Evolutionary conservation across 1,284 basidiomycete genomes (phyloP), one percentile per base, ranked within the genome.

Genomic region (Austroboletus niveus): DNA sequence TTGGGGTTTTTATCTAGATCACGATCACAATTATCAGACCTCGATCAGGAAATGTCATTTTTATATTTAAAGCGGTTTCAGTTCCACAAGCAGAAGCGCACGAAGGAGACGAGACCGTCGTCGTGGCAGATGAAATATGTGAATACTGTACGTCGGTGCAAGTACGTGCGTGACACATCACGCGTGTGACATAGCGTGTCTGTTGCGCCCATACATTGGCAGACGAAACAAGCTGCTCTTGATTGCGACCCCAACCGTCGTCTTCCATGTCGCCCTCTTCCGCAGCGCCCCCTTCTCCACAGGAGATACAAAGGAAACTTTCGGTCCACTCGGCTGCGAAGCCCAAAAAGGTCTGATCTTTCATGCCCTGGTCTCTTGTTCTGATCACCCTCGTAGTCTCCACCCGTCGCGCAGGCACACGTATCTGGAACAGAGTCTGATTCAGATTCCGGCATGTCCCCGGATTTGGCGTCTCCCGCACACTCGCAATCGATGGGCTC

Each of bases 281-380:
- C 34, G 88, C 79, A 47, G 78, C 85, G 24, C 89, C 91, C 10
- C 93, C 92, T 3, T 86, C 91, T 12, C 82, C 85, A 31, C 87
- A 91, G 63, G 93, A 96, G 73, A 83, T 96, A 27, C 82, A 91
- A 56, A 79, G 92, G 55, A 94, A 94, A 65, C 80, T 96, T 20
- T 93, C 91, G 3, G 78, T 92, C 42, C 87, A 88, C 63, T 81
- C 84, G 2, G 75, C 72, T 4, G 69, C 77, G 43, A 77, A 71
- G 61, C 75, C 72, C 47, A 65, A 70, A 59, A 76, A 76, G 70
- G 77, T 80, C 52, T 50, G 64, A 60, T 45, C n/a, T 27, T 12
- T 15, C 6, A 9, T 8, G 7, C 43, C 27, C 22, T 49, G 6
- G 31, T 38, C 42, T 20, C 48, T 10, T 31, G 44, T 42, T 48